Base-by-base conservation (phyloP, 768 basidiomycete genomes). In the Dioszegia aurantiaca region DNA sequence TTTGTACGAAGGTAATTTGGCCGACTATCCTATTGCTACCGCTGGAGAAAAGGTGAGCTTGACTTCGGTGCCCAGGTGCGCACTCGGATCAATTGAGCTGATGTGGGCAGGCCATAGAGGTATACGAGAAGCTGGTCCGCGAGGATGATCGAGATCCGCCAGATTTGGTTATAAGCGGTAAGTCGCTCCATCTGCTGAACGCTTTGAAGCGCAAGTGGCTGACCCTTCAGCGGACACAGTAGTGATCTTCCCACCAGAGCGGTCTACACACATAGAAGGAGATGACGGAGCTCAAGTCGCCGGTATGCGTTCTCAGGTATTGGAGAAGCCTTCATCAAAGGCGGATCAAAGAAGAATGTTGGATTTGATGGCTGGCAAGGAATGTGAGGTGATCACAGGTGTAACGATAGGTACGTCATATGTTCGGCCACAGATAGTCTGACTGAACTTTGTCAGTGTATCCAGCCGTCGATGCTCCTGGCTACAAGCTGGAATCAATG, bases 361-460 rank as follows among this genome's bases (percentile, higher is more conserved):
- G 55, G 78, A 87, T 45, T 88, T 91, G 58, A 80, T 95, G 62
- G 91, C 92, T 49, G 94, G 91, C 6, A 81, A 82, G 47, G 82
- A 86, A 0, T 94, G 92, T 65, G 89, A 94, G 73, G 90, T 97
- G 21, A 89, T 95, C 21, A 97, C 93, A 0, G 94, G 92, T 9
- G 84, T 97, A 17, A 82, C 84, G 14, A 76, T 98, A 11, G 88
- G 90, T 90, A 59, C 2, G 54, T 53, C 24, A 40, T 30, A 40
- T 14, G 1, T 26, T 37, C 3, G 36, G 16, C 26, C 27, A 28
- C n/a, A n/a, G n/a, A n/a, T n/a, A n/a, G n/a, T n/a, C n/a, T n/a
- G n/a, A n/a, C n/a, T n/a, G n/a, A n/a, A n/a, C n/a, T 4, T 2
- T 9, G 33, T 19, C 46, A 74, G 74, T 72, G 12, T 77, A 73